Evolutionary conservation across 2,329 filamentous ascomycete species (phyloP).

Genomic region (Sclerotinia minor): DNA sequence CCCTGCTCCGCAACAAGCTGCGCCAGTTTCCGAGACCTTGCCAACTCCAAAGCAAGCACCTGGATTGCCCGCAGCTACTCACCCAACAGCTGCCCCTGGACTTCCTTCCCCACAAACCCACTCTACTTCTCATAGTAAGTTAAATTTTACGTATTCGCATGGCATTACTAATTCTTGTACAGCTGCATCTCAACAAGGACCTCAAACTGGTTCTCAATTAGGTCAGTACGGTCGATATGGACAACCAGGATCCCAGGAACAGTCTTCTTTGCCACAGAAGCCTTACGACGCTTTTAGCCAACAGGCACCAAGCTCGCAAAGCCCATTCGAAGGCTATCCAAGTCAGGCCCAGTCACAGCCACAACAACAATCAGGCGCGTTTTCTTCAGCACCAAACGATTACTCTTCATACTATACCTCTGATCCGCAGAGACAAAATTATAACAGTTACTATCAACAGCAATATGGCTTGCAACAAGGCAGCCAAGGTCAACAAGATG

Average conservation of each 20-base stretch:
- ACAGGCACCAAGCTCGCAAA: slow-evolving; percentile 59
- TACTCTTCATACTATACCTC: slow-evolving; percentile 85
- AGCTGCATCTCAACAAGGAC: slow-evolving; percentile 37
- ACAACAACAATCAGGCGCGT: slow-evolving; percentile 62
- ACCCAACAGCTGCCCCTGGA: slow-evolving; percentile 45
- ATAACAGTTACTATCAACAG: slow-evolving; percentile 67
- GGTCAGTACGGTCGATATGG: slow-evolving; percentile 67
- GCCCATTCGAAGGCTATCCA: slow-evolving; percentile 63
- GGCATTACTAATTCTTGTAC: background rate
- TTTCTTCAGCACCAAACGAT: slow-evolving; percentile 74
- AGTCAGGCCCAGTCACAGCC: slow-evolving; percentile 59
- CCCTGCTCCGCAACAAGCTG: slow-evolving; percentile 59
- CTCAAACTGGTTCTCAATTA: slow-evolving; percentile 44
- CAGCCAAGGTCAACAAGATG: slow-evolving; percentile 71
- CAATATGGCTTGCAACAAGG: slow-evolving; percentile 53
- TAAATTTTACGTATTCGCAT: background rate
- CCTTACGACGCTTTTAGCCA: slow-evolving; percentile 85
- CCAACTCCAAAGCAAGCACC: slow-evolving; percentile 46
- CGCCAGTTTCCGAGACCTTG: slow-evolving; percentile 57
- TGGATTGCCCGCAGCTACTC: slow-evolving; percentile 53
- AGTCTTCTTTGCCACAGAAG: slow-evolving; percentile 67
- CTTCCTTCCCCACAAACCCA: slow-evolving; percentile 43
- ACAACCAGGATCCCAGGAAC: slow-evolving; percentile 60
- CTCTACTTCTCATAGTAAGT: slow-evolving; percentile 43
- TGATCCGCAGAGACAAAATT: slow-evolving; percentile 72